Evolutionary conservation across 2,329 filamentous ascomycete species (phyloP), one percentile per base, ranked within the genome.

Genomic region (Elsinoe fawcettii): DNA sequence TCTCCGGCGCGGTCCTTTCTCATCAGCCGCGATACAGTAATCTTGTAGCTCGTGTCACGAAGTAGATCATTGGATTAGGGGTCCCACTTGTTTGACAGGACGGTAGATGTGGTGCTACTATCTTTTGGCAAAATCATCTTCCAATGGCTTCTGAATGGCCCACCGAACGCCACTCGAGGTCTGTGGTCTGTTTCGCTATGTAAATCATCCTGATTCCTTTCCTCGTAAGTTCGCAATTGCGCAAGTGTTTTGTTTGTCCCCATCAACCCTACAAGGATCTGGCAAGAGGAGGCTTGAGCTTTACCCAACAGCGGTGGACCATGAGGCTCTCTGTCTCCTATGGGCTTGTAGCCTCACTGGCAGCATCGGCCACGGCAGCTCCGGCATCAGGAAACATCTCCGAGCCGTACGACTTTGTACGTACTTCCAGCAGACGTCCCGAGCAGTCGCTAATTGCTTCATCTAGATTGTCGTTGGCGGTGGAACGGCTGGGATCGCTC

Each of bases 401-500:
- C 4, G 30, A 53, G 22, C 49, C 49, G 9, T 53, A 53, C 25
- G 49, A 53, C 32, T 53, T 39, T 39, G 49, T 53, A 27, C 37
- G 49, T 14, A 8, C n/a, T 53, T 5, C 14, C 11, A 22, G 8
- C 7, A 3, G 6, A 22, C 32, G 9, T 18, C 8, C 27, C 16
- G 3, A 25, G 5, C 6, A 3, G 8, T 11, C 18, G 20, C 49
- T 36, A 20, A 37, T 12, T 20, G 8, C 18, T 23, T 7, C 11
- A 9, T 20, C 7, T 32, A 53, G 36, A 56, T 68, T 22, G 61
- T 68, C 9, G 59, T 68, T 22, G 66, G 66, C 3, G 62, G 62
- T 12, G 65, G 67, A 2, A 66, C 66, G 7, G 64, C 64, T 43
- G 66, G 66, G 16, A 62, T 63, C 27, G 64, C 65, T 20, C 61